These are phyloP conservation scores for Penicillium diatomitis DNA, from an alignment of 495 filamentous ascomycete species.

Conservation along the genomic window DNA sequence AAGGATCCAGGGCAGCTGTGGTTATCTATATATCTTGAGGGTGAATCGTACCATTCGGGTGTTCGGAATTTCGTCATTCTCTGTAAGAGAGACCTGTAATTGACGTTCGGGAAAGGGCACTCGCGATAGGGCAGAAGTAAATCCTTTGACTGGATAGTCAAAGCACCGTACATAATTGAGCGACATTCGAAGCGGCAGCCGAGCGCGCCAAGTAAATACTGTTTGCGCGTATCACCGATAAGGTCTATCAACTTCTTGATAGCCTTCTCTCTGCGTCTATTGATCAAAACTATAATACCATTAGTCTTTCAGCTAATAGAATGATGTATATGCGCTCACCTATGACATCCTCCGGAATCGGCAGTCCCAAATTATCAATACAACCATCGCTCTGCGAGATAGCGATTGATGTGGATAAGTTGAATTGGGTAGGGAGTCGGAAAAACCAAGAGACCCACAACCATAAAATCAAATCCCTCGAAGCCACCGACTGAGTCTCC, in stretches of 20 bases:
- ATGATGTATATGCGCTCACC: conserved; percentile 9
- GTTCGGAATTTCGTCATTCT: not conserved
- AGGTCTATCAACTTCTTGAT: not conserved
- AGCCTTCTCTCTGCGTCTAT: not conserved
- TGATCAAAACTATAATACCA: not conserved
- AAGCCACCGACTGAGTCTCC: conserved; percentile 7
- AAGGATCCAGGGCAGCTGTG: not conserved
- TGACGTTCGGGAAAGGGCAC: not conserved
- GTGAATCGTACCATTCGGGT: not conserved
- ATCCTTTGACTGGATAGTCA: conserved; percentile 14
- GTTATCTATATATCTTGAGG: not conserved
- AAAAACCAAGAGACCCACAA: conserved; percentile 32
- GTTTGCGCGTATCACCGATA: conserved; percentile 6
- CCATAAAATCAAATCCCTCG: conserved; percentile 27
- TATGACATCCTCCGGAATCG: conserved; percentile 17
- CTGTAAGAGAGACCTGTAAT: not conserved
- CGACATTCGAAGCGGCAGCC: conserved; percentile 21
- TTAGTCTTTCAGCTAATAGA: not conserved
- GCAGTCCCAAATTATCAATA: conserved; percentile 19
- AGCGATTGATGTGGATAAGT: conserved; percentile 13
- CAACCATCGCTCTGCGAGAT: conserved; percentile 12
- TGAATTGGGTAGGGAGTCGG: conserved; percentile 11
- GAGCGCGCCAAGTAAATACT: conserved; percentile 5
- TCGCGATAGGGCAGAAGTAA: conserved; percentile 10
- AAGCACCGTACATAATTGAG: conserved; percentile 23